These are phyloP conservation scores for Camellia sinensis DNA, from an alignment of 148 eudicot species.

Conservation along the genomic window DNA sequence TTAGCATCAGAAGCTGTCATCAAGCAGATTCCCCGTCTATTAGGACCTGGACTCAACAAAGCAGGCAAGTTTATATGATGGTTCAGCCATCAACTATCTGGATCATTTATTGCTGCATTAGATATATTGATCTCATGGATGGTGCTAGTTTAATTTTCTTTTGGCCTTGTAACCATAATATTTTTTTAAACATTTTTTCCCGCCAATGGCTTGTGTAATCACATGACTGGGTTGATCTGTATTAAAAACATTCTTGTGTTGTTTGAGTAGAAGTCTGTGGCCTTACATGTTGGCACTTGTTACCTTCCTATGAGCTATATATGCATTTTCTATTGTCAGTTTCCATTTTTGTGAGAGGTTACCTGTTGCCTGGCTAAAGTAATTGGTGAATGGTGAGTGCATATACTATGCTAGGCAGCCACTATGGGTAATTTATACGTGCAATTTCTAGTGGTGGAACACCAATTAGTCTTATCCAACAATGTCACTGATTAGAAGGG, in stretches of 20 bases:
- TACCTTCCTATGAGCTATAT: background rate
- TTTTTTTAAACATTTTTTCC: background rate
- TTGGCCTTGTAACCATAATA: background rate
- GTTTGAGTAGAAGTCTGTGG: too few relatives aligned
- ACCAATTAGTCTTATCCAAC: too few relatives aligned
- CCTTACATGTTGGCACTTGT: background rate
- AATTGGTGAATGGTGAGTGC: background rate
- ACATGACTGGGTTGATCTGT: too few relatives aligned
- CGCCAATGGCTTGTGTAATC: too few relatives aligned
- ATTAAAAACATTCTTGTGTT: background rate
- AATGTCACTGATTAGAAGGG: too few relatives aligned
- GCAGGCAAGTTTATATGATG: constrained; percentile 53
- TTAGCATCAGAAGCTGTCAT: constrained; percentile 81
- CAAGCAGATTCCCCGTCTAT: constrained; percentile 86
- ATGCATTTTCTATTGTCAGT: background rate
- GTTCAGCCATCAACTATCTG: background rate
- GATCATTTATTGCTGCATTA: background rate
- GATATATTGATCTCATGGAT: background rate
- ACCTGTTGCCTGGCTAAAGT: background rate
- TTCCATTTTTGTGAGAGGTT: background rate
- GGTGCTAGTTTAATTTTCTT: background rate
- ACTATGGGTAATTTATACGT: background rate
- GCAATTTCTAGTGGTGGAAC: too few relatives aligned
- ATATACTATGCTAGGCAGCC: background rate
- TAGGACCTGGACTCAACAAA: constrained; percentile 85